phyloP scores from a whole-genome alignment of 2,329 filamentous ascomycete species.

The Diaporthe ilicicola region DNA sequence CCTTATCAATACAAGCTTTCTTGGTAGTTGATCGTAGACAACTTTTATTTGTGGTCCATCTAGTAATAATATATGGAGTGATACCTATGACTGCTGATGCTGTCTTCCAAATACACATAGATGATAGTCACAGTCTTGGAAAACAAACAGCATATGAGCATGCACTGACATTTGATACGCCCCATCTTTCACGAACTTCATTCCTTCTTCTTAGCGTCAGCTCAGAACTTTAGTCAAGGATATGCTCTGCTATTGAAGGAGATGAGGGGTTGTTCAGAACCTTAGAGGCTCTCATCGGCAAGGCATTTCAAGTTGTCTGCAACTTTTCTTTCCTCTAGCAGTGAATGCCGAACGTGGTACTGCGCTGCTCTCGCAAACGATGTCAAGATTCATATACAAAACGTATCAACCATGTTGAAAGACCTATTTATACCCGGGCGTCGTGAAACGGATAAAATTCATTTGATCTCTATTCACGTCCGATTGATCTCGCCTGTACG shows the following conservation, averaged over 20 bases:
- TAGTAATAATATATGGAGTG: background rate
- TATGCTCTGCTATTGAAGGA: background rate
- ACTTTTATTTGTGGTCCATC: background rate
- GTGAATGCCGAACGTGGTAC: no score
- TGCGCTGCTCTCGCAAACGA: no score
- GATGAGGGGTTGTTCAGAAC: background rate
- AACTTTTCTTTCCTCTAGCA: no score
- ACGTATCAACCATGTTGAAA: no score
- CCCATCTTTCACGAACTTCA: background rate
- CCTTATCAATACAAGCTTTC: no score
- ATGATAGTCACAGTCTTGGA: background rate
- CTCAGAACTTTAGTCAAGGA: background rate
- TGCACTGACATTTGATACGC: background rate
- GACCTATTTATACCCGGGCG: no score
- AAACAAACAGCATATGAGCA: conserved; percentile 2
- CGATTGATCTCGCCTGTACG: no score
- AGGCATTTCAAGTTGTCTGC: no score
- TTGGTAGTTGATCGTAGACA: background rate
- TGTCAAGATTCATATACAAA: no score
- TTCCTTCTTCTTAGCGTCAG: conserved; percentile 4
- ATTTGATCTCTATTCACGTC: no score
- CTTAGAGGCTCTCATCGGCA: background rate
- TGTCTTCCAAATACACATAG: background rate
- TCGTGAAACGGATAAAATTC: no score
- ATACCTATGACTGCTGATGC: no score